Percentiles rank a stretch among this genome's conserved stretches.
Conservation (phyloP, 2,329 filamentous ascomycete species). For the Pyrenophora seminiperda region DNA sequence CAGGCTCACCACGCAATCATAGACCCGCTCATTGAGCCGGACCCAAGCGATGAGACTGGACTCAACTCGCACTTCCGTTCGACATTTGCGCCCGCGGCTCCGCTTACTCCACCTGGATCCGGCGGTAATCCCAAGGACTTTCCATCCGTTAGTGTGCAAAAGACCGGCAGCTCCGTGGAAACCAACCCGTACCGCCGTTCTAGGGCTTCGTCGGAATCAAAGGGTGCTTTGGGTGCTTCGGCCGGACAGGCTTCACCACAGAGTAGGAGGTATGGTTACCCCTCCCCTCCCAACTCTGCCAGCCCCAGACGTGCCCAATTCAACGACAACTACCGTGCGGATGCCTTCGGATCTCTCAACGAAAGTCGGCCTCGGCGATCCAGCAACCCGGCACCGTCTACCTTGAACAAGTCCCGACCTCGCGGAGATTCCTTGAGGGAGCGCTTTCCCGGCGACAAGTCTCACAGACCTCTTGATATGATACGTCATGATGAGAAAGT, state of each 20-base stretch:
- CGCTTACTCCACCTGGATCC: conserved; percentile 40
- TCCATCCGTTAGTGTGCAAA: conserved; percentile 35
- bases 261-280: conserved; percentile 48
- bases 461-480: conserved; percentile 69
- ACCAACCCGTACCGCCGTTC: conserved; percentile 53
- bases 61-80: conserved; percentile 63
- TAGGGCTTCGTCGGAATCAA: conserved; percentile 38
- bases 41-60: conserved; percentile 70
- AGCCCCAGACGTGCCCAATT: conserved; percentile 55
- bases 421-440: conserved; percentile 61
- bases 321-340: conserved; percentile 38
- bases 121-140: conserved; percentile 34
- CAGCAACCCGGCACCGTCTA: conserved; percentile 36
- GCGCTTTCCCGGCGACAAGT: conserved; percentile 68
- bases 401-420: conserved; percentile 25
- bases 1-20: conserved; percentile 71
- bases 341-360: conserved; percentile 40
- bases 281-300: conserved; percentile 60
- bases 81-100: conserved; percentile 49
- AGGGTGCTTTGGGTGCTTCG: conserved; percentile 27
- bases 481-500: conserved; percentile 66
- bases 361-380: conserved; percentile 41
- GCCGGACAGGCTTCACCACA: conserved; percentile 26
- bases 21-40: conserved; percentile 70
- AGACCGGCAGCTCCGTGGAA: conserved; percentile 47